These are phyloP conservation scores for Pelomyxa schiedti DNA, from an alignment of 78 protist species.

Conservation along the genomic window DNA sequence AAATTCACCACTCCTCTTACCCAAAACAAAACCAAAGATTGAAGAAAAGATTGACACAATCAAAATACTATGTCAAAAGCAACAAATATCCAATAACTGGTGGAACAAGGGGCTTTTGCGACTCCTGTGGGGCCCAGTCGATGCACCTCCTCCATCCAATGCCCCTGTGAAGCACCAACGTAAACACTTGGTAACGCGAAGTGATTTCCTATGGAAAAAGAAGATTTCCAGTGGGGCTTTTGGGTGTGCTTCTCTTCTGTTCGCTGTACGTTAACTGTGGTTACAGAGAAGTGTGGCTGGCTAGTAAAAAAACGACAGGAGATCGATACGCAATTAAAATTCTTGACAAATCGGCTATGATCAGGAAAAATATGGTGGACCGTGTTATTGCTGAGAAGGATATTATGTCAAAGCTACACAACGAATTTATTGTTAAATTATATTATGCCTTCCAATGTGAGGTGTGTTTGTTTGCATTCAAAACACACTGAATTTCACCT, in stretches of 20 bases:
- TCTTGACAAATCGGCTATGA: conserved; percentile 54
- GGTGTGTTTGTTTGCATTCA: no score
- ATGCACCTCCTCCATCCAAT: no score
- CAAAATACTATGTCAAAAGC: no score
- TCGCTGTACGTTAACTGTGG: background rate
- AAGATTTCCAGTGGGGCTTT: conserved; percentile 72
- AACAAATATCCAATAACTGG: no score
- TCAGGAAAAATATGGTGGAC: conserved; percentile 61
- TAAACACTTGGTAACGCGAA: no score
- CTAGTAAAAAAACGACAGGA: conserved; percentile 60
- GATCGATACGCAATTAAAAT: conserved; percentile 77
- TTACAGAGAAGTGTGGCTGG: conserved; percentile 53
- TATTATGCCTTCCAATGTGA: conserved; percentile 64
- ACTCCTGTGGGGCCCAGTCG: no score
- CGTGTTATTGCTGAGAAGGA: conserved; percentile 54
- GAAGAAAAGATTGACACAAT: no score
- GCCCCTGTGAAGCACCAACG: no score
- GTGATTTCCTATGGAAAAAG: conserved; percentile 66
- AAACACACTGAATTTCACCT: no score
- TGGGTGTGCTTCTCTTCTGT: conserved; percentile 19
- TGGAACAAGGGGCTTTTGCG: no score
- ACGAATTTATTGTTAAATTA: conserved; percentile 52
- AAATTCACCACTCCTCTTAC: no score
- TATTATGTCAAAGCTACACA: conserved; percentile 37
- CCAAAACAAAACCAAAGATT: no score